These are phyloP conservation scores for Nicotiana attenuata DNA, from an alignment of 257 asterid species.

Conservation along the genomic window DNA sequence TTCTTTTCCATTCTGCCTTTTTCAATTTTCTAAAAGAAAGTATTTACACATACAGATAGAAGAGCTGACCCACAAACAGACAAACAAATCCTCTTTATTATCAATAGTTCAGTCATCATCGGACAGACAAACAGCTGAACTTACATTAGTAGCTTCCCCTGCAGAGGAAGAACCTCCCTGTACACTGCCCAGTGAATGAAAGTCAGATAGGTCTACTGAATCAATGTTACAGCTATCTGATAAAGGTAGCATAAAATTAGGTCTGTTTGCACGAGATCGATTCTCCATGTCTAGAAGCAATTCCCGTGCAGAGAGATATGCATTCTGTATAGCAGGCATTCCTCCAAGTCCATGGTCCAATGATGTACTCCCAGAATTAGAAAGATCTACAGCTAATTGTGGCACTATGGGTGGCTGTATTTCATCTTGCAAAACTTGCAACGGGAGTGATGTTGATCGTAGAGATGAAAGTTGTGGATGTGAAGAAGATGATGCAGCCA, in stretches of 20 bases:
- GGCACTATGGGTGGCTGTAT: conserved; percentile 10
- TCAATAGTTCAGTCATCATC: conserved; percentile 44
- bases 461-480: conserved; percentile 12
- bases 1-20: conserved; percentile 3
- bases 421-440: conserved; percentile 7
- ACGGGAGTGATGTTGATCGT: conserved; percentile 1
- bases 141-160: conserved; percentile 23
- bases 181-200: conserved; percentile 20
- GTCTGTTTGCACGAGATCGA: conserved; percentile 15
- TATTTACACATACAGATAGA: not conserved
- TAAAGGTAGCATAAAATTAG: conserved; percentile 14
- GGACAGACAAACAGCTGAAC: conserved; percentile 58
- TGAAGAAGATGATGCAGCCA: conserved; percentile 13
- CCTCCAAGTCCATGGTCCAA: conserved; percentile 12
- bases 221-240: conserved; percentile 9
- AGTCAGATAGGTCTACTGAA: conserved; percentile 26
- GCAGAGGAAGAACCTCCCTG: conserved; percentile 22
- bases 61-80: conserved; percentile 3
- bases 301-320: not conserved
- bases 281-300: conserved; percentile 26
- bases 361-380: conserved; percentile 3
- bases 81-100: not conserved
- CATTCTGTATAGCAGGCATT: conserved; percentile 2
- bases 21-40: conserved; percentile 8
- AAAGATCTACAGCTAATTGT: not conserved